Evolutionary conservation across 1,284 basidiomycete species (phyloP).

Genomic region (Bondarzewia mesenterica): DNA sequence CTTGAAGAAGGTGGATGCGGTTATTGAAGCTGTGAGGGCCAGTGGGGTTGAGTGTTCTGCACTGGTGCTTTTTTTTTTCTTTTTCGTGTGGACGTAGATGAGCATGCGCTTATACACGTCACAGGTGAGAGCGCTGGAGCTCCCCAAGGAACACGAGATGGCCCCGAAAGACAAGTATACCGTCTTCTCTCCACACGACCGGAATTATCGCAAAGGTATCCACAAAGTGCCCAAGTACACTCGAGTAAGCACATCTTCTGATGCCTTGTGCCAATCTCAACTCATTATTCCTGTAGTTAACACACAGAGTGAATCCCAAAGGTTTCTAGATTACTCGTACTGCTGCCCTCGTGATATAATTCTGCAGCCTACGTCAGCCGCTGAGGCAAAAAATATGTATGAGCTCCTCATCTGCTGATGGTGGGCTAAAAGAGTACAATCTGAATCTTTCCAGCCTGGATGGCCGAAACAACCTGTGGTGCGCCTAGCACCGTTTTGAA

Average conservation of each 20-base stretch:
- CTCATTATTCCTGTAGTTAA: slow-evolving; percentile 43
- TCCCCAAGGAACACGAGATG: slow-evolving; percentile 90
- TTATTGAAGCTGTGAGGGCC: slow-evolving; percentile 80
- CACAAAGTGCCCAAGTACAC: slow-evolving; percentile 97
- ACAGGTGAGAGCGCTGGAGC: slow-evolving; percentile 59
- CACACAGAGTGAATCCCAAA: slow-evolving; percentile 78
- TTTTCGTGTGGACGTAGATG: background rate
- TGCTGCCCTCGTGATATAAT: slow-evolving; percentile 6
- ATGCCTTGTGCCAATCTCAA: slow-evolving; percentile 1
- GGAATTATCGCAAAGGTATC: slow-evolving; percentile 86
- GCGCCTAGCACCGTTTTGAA: slow-evolving; percentile 65
- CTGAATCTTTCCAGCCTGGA: slow-evolving; percentile 65
- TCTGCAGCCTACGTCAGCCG: background rate
- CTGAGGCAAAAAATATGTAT: no score
- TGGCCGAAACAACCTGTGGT: slow-evolving; percentile 48
- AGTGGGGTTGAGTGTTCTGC: slow-evolving; percentile 75
- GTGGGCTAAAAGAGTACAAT: slow-evolving; percentile 72
- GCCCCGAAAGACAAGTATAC: slow-evolving; percentile 91
- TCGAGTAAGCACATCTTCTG: slow-evolving; percentile 47
- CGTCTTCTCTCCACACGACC: slow-evolving; percentile 66
- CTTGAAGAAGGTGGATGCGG: slow-evolving; percentile 87
- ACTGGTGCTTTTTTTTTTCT: slow-evolving; percentile 50
- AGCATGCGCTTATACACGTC: background rate
- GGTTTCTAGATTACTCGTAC: slow-evolving; percentile 59
- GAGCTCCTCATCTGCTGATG: no score